Evolutionary conservation across 768 basidiomycete genomes (phyloP).

Genomic region (Crepidotus variabilis): DNA sequence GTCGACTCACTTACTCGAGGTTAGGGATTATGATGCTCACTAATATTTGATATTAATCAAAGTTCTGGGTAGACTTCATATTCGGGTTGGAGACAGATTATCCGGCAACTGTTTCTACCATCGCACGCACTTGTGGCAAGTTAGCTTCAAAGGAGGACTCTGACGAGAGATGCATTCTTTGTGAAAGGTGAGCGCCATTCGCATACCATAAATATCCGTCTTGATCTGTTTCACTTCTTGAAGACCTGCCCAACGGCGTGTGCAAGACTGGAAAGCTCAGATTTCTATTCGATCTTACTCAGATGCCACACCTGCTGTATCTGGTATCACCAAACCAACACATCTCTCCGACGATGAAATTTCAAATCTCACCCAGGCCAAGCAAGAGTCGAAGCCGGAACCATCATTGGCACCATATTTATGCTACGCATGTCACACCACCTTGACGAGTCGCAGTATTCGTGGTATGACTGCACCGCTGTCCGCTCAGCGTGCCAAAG

Average conservation of each 20-base stretch:
- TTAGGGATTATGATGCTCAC: conserved; percentile 20
- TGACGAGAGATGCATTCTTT: conserved; percentile 51
- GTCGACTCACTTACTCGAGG: conserved; percentile 71
- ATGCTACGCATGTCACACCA: conserved; percentile 64
- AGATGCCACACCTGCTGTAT: conserved; percentile 19
- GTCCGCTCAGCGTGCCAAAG: conserved; percentile 2
- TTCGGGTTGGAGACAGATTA: conserved; percentile 77
- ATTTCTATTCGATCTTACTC: conserved; percentile 66
- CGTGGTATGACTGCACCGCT: conserved; percentile 25
- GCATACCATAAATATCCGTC: neutral
- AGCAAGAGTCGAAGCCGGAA: conserved; percentile 8
- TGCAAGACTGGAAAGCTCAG: conserved; percentile 70
- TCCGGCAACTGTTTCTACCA: conserved; percentile 83
- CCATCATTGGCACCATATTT: conserved; percentile 36
- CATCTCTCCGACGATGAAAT: conserved; percentile 22
- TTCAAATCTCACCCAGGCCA: conserved; percentile 6
- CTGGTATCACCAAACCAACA: conserved; percentile 21
- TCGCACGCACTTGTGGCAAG: conserved; percentile 77
- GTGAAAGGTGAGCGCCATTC: conserved; percentile 50
- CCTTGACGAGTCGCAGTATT: conserved; percentile 53
- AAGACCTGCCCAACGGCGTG: conserved; percentile 61
- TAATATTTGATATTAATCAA: neutral
- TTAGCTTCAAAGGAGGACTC: conserved; percentile 61
- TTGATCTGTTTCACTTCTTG: neutral
- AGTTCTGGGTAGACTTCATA: conserved; percentile 55